phyloP scores from a whole-genome alignment of 2,329 filamentous ascomycete genomes.

The Botrytis fabae region DNA sequence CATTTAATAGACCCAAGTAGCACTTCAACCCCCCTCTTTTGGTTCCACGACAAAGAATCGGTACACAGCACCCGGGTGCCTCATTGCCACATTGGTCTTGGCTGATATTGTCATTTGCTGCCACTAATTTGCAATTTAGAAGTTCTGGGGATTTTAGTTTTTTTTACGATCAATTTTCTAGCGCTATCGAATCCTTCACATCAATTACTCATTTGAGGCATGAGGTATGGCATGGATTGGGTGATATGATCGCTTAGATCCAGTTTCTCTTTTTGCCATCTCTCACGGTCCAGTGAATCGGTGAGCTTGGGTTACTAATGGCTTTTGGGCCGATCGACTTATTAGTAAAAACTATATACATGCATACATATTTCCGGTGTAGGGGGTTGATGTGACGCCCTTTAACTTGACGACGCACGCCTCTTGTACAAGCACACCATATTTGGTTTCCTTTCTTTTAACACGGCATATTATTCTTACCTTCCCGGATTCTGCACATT shows the following conservation, averaged over 20 bases:
- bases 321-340: neutral
- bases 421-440: constrained; percentile 20
- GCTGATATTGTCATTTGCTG: neutral
- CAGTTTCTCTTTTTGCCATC: neutral
- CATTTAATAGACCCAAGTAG: constrained; percentile 6
- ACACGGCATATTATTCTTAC: constrained; percentile 5
- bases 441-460: constrained; percentile 9
- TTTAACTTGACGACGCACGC: constrained; percentile 23
- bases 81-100: constrained; percentile 1
- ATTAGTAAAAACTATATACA: constrained; percentile 12
- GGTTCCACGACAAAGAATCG: constrained; percentile 20
- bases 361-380: constrained; percentile 13
- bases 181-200: neutral
- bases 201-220: neutral
- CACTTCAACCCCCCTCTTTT: constrained; percentile 8
- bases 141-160: constrained; percentile 2
- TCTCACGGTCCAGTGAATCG: constrained; percentile 3
- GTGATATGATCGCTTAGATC: constrained; percentile 14
- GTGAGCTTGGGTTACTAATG: constrained; percentile 8
- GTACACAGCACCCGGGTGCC: constrained; percentile 15
- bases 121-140: neutral
- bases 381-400: constrained; percentile 24
- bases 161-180: constrained; percentile 12
- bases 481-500: neutral
- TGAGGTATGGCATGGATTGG: constrained; percentile 1